Percentiles rank a stretch among this genome's conserved stretches.
Evolutionary conservation across 768 basidiomycete genomes (phyloP).

Genomic region (Leucosporidium scottii): DNA sequence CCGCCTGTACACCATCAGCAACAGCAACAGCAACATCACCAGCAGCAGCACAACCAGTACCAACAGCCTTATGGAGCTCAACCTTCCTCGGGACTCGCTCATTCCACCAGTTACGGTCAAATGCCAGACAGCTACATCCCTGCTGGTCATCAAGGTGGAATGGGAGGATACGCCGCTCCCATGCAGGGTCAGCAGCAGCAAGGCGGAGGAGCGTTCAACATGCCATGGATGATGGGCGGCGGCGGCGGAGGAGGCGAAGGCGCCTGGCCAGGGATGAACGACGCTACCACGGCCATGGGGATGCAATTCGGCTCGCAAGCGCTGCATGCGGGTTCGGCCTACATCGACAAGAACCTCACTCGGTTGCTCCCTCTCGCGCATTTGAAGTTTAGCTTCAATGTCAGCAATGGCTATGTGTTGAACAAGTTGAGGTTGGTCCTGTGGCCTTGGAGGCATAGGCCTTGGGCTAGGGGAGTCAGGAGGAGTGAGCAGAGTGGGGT

Average conservation of each 20-base stretch:
- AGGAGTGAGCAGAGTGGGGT: slow-evolving; percentile 56
- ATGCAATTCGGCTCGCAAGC: slow-evolving; percentile 91
- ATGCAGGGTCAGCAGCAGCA: slow-evolving; percentile 26
- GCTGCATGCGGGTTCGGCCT: slow-evolving; percentile 87
- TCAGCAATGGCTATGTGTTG: slow-evolving; percentile 91
- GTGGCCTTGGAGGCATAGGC: slow-evolving; percentile 91
- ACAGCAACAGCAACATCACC: slow-evolving; percentile 34
- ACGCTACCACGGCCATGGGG: slow-evolving; percentile 87
- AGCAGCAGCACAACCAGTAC: slow-evolving; percentile 42
- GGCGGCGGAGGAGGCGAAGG: slow-evolving; percentile 27
- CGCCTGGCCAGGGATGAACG: slow-evolving; percentile 69
- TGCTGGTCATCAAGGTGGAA: slow-evolving; percentile 4
- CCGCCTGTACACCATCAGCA: slow-evolving; percentile 30
- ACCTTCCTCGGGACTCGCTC: slow-evolving; percentile 35
- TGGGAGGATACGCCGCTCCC: not conserved
- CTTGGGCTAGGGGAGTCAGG: slow-evolving; percentile 66
- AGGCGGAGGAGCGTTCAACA: not conserved
- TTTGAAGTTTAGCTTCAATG: slow-evolving; percentile 88
- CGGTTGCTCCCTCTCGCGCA: slow-evolving; percentile 57
- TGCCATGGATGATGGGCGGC: slow-evolving; percentile 25
- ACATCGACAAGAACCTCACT: slow-evolving; percentile 86
- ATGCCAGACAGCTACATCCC: slow-evolving; percentile 24
- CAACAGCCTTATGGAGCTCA: slow-evolving; percentile 32
- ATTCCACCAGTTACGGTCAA: no score
- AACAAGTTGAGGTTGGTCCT: slow-evolving; percentile 75